Conservation (phyloP, 768 basidiomycete genomes). For the Pleurotus tuoliensis region DNA sequence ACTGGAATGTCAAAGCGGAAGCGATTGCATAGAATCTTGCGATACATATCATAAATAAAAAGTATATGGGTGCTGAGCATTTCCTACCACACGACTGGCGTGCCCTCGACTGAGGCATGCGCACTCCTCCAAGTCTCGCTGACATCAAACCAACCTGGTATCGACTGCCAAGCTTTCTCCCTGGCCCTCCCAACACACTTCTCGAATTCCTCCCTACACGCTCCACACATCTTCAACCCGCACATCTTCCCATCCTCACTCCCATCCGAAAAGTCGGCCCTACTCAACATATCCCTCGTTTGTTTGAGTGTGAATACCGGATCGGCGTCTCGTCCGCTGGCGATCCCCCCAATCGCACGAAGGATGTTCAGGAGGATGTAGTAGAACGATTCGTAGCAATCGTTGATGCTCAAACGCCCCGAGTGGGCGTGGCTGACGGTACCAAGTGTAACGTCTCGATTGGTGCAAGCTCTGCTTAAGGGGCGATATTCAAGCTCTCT, state of each 20-base stretch:
- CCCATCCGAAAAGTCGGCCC: slow-evolving; percentile 49
- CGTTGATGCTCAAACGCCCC: slow-evolving; percentile 9
- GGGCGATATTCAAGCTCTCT: slow-evolving; percentile 46
- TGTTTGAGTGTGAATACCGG: slow-evolving; percentile 67
- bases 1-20: no score
- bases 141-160: background rate
- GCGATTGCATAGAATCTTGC: no score
- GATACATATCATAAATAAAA: no score
- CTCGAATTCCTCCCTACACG: slow-evolving; percentile 1
- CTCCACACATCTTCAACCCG: slow-evolving; percentile 4
- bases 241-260: background rate
- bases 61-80: no score
- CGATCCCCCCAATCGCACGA: slow-evolving; percentile 67
- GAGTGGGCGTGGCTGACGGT: background rate
- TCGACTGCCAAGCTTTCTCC: slow-evolving; percentile 1
- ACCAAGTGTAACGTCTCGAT: slow-evolving; percentile 27
- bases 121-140: no score
- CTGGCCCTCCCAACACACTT: background rate
- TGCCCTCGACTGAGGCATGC: no score
- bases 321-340: slow-evolving; percentile 70
- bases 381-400: slow-evolving; percentile 69
- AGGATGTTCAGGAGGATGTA: slow-evolving; percentile 72
- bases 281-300: slow-evolving; percentile 65
- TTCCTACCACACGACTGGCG: no score
- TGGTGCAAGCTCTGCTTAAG: slow-evolving; percentile 46